phyloP scores from a whole-genome alignment of 306 rosid genomes.

The Rosa persica region DNA sequence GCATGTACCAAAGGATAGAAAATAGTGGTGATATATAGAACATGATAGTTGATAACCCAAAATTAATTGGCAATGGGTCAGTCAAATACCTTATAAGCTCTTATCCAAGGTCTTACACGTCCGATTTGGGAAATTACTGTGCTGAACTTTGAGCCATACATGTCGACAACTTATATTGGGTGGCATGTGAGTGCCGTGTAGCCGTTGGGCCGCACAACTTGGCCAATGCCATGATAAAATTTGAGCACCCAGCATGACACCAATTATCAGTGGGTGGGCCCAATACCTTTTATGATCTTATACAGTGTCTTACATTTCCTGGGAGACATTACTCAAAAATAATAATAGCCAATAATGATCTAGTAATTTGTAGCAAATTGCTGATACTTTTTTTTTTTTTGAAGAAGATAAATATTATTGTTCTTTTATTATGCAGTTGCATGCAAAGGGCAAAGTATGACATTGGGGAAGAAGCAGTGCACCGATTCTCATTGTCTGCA shows the following conservation, averaged over 20 bases:
- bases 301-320: conserved; percentile 1
- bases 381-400: neutral
- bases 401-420: neutral
- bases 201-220: neutral
- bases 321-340: neutral
- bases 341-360: neutral
- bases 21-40: neutral
- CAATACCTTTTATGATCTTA: neutral
- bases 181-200: neutral
- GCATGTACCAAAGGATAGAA: neutral
- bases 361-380: neutral
- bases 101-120: neutral
- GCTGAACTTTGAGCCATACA: neutral
- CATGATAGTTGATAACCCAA: neutral
- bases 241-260: neutral
- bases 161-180: neutral
- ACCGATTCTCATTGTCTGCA: conserved; percentile 91
- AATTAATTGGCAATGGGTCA: neutral
- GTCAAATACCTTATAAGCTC: neutral
- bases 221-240: neutral
- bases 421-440: conserved; percentile 59
- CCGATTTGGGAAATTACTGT: neutral
- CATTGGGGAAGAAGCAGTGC: conserved; percentile 94
- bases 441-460: conserved; percentile 98
- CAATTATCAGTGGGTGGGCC: neutral